These are phyloP conservation scores for Coffea eugenioides DNA, from an alignment of 257 asterid species.

Conservation along the genomic window DNA sequence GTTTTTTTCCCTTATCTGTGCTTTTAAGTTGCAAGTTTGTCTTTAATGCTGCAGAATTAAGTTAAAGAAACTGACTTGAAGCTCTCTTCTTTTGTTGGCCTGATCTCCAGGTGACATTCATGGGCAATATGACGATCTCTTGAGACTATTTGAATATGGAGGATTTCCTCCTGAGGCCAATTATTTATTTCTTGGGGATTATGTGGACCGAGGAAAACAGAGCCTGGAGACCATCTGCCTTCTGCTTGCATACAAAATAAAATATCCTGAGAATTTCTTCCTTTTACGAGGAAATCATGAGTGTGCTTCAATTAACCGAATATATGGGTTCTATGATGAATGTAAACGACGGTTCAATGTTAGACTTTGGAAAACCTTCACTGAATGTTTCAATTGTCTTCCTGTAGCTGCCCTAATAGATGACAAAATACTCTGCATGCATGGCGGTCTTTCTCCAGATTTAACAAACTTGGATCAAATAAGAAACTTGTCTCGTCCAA, in stretches of 20 bases:
- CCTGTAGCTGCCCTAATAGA: conserved; percentile 78
- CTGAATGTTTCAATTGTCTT: conserved; percentile 73
- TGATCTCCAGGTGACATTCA: conserved; percentile 65
- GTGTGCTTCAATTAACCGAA: conserved; percentile 72
- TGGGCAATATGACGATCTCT: conserved; percentile 73
- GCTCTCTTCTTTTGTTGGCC: background rate
- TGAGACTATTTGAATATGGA: conserved; percentile 68
- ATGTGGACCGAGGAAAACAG: conserved; percentile 77
- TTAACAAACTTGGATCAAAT: conserved; percentile 63
- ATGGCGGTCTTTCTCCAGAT: conserved; percentile 80
- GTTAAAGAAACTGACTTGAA: background rate
- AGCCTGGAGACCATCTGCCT: conserved; percentile 75
- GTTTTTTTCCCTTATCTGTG: background rate
- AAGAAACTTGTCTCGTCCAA: conserved; percentile 63
- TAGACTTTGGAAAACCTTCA: conserved; percentile 65
- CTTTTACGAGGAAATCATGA: conserved; percentile 74
- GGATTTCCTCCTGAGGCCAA: conserved; percentile 80
- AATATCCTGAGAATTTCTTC: conserved; percentile 73
- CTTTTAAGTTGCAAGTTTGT: background rate
- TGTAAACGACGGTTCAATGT: conserved; percentile 71
- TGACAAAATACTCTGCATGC: conserved; percentile 77
- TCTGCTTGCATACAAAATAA: conserved; percentile 72
- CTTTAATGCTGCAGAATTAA: background rate
- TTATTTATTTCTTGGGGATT: conserved; percentile 71
- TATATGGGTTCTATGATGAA: conserved; percentile 72